These are phyloP conservation scores for Davidsoniella virescens DNA, from an alignment of 2,329 filamentous ascomycete species.

Conservation along the genomic window DNA sequence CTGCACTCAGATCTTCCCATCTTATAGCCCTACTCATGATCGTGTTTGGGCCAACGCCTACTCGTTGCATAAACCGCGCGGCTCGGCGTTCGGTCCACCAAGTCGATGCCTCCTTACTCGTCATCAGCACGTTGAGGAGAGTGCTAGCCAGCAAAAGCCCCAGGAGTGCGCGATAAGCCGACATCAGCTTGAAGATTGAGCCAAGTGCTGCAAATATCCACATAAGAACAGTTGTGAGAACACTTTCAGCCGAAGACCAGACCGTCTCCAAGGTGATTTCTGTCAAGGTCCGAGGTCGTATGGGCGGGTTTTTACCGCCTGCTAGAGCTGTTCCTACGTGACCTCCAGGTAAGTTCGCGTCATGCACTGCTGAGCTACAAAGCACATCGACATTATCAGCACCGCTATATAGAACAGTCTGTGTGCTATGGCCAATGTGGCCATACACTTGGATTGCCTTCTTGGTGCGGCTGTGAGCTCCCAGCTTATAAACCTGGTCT, in stretches of 20 bases:
- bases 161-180: slow-evolving; percentile 61
- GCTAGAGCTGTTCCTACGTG: neutral
- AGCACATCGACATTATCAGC: slow-evolving; percentile 18
- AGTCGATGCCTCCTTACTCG: slow-evolving; percentile 52
- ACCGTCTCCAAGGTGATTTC: slow-evolving; percentile 57
- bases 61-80: slow-evolving; percentile 59
- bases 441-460: slow-evolving; percentile 69
- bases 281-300: slow-evolving; percentile 45
- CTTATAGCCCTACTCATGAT: slow-evolving; percentile 80
- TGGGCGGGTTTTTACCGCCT: slow-evolving; percentile 35
- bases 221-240: slow-evolving; percentile 60
- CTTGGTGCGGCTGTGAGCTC: slow-evolving; percentile 57
- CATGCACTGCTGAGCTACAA: neutral
- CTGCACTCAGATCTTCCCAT: slow-evolving; percentile 61
- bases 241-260: slow-evolving; percentile 58
- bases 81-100: slow-evolving; percentile 84
- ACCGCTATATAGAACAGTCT: slow-evolving; percentile 44
- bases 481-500: slow-evolving; percentile 61
- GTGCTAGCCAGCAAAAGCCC: slow-evolving; percentile 58
- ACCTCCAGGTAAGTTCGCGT: no score
- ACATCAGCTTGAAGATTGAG: slow-evolving; percentile 50
- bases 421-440: slow-evolving; percentile 51
- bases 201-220: slow-evolving; percentile 52
- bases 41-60: slow-evolving; percentile 64
- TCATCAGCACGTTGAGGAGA: slow-evolving; percentile 57